Evolutionary conservation across 2,329 filamentous ascomycete species (phyloP).

Genomic region (Chalaropsis ovoidea): DNA sequence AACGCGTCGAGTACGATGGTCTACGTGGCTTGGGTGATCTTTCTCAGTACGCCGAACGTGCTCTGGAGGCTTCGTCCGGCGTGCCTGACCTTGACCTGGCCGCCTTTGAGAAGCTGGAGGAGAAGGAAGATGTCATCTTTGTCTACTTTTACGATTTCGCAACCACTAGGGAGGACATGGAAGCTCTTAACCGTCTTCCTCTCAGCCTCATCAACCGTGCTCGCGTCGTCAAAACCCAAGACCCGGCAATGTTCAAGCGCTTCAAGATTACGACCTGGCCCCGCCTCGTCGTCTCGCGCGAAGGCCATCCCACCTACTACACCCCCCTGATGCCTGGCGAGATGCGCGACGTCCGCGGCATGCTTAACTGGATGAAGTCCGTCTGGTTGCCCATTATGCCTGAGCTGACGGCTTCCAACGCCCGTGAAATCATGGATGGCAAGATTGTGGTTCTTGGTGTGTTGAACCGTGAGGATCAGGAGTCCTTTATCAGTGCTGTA

Average conservation of each 20-base stretch:
- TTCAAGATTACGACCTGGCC: slow-evolving; percentile 98
- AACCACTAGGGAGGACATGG: slow-evolving; percentile 84
- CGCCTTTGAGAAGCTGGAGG: slow-evolving; percentile 70
- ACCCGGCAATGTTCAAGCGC: slow-evolving; percentile 60
- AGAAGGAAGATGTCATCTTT: slow-evolving; percentile 92
- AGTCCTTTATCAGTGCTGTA: slow-evolving; percentile 67
- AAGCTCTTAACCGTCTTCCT: slow-evolving; percentile 73
- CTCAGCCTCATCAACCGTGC: slow-evolving; percentile 84
- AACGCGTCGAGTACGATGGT: slow-evolving; percentile 86
- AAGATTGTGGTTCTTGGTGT: slow-evolving; percentile 92
- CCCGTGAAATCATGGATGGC: slow-evolving; percentile 86
- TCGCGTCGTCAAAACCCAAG: slow-evolving; percentile 83
- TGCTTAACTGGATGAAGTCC: slow-evolving; percentile 87
- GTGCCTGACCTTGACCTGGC: slow-evolving; percentile 71
- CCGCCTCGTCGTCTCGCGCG: slow-evolving; percentile 77
- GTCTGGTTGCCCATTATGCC: slow-evolving; percentile 95
- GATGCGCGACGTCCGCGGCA: slow-evolving; percentile 72
- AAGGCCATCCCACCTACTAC: slow-evolving; percentile 85
- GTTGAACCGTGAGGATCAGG: slow-evolving; percentile 65
- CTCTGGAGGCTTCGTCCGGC: slow-evolving; percentile 63
- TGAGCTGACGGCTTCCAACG: slow-evolving; percentile 82
- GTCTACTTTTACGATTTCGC: slow-evolving; percentile 96
- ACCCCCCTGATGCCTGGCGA: slow-evolving; percentile 75
- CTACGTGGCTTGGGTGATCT: slow-evolving; percentile 87
- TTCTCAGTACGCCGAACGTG: slow-evolving; percentile 75